Percentiles rank a stretch among this genome's conserved stretches.
Evolutionary conservation across 176 grass and related monocot species (phyloP).

Genomic region (Poa annua): DNA sequence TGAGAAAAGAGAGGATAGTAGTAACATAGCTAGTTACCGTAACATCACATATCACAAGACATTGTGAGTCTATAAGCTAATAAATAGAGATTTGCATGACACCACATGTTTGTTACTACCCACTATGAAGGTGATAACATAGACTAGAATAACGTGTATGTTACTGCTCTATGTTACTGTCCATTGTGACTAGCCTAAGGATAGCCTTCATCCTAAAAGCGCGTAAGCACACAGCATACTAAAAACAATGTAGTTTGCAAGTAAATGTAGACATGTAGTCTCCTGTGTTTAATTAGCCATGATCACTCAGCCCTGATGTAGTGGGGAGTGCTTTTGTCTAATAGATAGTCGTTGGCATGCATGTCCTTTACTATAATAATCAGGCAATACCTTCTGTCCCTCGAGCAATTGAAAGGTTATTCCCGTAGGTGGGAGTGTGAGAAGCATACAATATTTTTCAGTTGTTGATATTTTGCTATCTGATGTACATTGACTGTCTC

Average conservation of each 20-base stretch:
- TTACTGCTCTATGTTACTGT: no score
- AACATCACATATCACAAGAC: no score
- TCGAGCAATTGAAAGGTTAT: constrained; percentile 12
- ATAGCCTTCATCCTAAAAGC: not conserved
- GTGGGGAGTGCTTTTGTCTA: not conserved
- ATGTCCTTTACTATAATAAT: not conserved
- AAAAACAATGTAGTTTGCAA: not conserved
- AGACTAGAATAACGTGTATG: no score
- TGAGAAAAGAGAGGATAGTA: no score
- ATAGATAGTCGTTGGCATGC: not conserved
- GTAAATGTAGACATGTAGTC: not conserved
- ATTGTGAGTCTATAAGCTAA: no score
- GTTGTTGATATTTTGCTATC: not conserved
- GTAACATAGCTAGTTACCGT: no score
- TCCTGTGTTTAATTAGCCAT: not conserved
- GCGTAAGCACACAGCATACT: not conserved
- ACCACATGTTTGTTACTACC: no score
- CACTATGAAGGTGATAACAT: no score
- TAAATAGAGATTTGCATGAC: no score
- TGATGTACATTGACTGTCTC: no score
- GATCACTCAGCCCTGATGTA: not conserved
- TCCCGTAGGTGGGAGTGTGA: not conserved
- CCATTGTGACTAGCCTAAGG: no score
- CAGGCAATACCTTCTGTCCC: not conserved
- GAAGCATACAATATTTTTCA: not conserved